phyloP scores from a whole-genome alignment of 78 protist species.

The Pigoraptor vietnamica region DNA sequence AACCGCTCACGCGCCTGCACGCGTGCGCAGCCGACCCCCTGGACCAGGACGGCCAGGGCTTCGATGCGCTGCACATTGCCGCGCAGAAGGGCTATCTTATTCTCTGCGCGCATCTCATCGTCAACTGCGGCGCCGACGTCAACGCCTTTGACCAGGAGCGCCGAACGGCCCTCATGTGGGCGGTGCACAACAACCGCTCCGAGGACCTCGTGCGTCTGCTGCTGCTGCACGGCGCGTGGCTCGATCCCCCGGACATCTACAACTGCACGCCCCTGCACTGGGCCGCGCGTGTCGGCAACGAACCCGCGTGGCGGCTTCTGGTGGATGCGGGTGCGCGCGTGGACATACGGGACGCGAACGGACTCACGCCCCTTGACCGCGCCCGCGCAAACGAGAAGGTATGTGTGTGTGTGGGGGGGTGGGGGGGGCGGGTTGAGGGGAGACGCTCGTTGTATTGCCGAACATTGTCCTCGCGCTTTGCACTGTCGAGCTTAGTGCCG shows the following conservation, averaged over 20 bases:
- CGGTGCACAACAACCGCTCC: neutral
- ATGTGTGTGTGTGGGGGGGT: no score
- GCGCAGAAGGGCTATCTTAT: neutral
- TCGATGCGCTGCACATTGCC: neutral
- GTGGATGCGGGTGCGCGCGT: neutral
- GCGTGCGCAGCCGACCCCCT: neutral
- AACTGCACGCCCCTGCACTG: neutral
- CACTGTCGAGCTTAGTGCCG: no score
- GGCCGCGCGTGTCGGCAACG: neutral
- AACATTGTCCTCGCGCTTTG: no score
- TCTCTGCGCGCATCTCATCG: neutral
- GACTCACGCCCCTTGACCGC: neutral
- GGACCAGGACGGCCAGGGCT: neutral
- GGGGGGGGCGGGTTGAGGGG: no score
- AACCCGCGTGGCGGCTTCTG: neutral
- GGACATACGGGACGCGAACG: neutral
- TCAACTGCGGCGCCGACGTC: neutral
- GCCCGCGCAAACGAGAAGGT: neutral
- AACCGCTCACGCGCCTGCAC: neutral
- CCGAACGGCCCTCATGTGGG: conserved; percentile 13
- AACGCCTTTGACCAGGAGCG: neutral
- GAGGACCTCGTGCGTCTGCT: neutral
- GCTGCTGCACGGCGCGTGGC: neutral
- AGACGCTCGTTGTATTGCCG: no score
- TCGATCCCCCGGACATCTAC: neutral